These are phyloP conservation scores for Penicillium aurantiogriseum DNA, from an alignment of 2,329 filamentous ascomycete genomes.

Conservation along the genomic window DNA sequence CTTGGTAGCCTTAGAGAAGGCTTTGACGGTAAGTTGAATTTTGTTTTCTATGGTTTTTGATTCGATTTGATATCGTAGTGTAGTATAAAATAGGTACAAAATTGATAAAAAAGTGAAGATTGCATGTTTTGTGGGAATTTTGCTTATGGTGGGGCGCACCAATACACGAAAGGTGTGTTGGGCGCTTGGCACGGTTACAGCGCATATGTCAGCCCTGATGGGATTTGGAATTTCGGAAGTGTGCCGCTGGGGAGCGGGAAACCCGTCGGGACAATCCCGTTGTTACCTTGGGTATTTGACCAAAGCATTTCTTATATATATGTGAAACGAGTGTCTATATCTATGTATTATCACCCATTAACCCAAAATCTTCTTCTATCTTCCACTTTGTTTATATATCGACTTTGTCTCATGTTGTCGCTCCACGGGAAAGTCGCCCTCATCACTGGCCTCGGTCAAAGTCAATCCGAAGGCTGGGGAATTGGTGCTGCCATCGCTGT, in stretches of 20 bases:
- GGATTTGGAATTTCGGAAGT: background rate
- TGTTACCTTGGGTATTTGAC: background rate
- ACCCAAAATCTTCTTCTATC: background rate
- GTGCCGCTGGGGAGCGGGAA: background rate
- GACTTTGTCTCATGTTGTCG: background rate
- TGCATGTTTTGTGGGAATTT: too few relatives aligned
- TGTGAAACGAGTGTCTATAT: too few relatives aligned
- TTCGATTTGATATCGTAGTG: too few relatives aligned
- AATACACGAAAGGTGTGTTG: too few relatives aligned
- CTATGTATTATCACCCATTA: background rate
- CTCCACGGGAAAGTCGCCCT: conserved; percentile 23
- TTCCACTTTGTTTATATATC: background rate
- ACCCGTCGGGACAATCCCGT: background rate
- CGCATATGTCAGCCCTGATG: too few relatives aligned
- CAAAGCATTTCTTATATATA: background rate
- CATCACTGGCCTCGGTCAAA: conserved; percentile 36
- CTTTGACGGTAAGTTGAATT: too few relatives aligned
- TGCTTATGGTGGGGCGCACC: too few relatives aligned
- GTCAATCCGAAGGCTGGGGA: conserved; percentile 47
- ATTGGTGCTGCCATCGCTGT: conserved; percentile 54
- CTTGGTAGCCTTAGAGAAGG: too few relatives aligned
- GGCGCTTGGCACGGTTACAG: too few relatives aligned
- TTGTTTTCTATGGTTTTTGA: too few relatives aligned
- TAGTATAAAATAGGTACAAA: too few relatives aligned
- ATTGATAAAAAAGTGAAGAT: too few relatives aligned